A percentile compares a stretch with the other conserved stretches of the same genome.
These are phyloP conservation scores for Suhomyces pyralidae DNA, from an alignment of 805 yeast genomes.

Conservation along the genomic window DNA sequence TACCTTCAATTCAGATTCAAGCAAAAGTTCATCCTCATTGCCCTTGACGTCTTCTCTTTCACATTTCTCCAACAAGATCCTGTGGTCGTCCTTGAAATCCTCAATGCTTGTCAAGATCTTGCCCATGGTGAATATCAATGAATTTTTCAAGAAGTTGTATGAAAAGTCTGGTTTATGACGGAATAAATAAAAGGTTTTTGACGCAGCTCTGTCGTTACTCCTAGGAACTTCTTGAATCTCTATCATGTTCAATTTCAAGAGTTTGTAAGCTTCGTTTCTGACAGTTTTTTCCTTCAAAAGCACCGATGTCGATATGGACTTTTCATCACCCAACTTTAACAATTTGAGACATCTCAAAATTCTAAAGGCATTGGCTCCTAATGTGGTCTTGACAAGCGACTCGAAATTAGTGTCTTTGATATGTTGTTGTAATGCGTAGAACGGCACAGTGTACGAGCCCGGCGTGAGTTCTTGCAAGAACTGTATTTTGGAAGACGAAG, in stretches of 20 bases:
- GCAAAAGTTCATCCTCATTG: conserved; percentile 66
- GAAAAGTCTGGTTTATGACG: conserved; percentile 50
- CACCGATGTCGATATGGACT: conserved; percentile 70
- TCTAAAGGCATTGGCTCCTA: conserved; percentile 68
- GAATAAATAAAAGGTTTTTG: conserved; percentile 81
- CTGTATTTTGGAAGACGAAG: conserved; percentile 48
- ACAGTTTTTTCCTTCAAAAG: conserved; percentile 75
- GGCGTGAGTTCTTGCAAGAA: conserved; percentile 58
- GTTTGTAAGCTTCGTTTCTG: conserved; percentile 62
- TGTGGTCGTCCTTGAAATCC: conserved; percentile 54
- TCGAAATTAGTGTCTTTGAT: conserved; percentile 53
- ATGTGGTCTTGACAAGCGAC: conserved; percentile 53
- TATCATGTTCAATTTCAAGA: conserved; percentile 66
- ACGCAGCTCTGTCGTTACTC: conserved; percentile 87
- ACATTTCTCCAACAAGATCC: conserved; percentile 70
- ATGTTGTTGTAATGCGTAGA: conserved; percentile 44
- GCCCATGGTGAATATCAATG: conserved; percentile 53
- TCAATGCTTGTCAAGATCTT: conserved; percentile 49
- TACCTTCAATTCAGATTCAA: conserved; percentile 73
- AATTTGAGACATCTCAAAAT: conserved; percentile 73
- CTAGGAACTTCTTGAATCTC: conserved; percentile 94
- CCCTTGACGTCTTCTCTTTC: conserved; percentile 90
- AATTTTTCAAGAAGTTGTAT: conserved; percentile 33
- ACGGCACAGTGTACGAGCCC: conserved; percentile 64
- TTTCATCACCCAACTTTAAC: conserved; percentile 77